phyloP scores from a whole-genome alignment of 371 early-diverging fungal species.

The Actinomortierella wolfii region DNA sequence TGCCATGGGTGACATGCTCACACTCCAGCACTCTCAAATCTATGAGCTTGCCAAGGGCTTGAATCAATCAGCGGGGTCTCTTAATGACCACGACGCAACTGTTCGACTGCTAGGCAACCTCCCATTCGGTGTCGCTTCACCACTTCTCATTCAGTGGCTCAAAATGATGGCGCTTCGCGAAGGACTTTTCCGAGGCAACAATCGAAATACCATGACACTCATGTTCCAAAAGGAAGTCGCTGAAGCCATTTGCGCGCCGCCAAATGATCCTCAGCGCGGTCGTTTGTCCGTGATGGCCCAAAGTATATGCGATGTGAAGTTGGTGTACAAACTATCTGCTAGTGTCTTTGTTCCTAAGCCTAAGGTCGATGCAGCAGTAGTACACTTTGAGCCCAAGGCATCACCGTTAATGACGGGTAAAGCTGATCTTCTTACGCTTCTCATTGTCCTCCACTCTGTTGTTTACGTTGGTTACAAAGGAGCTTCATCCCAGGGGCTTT shows the following conservation, averaged over 20 bases:
- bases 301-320: conserved; percentile 67
- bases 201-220: conserved; percentile 69
- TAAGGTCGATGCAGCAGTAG: conserved; percentile 77
- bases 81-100: conserved; percentile 11
- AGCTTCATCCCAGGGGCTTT: conserved; percentile 3
- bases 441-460: conserved; percentile 8
- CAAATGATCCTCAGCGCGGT: conserved; percentile 61
- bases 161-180: conserved; percentile 55
- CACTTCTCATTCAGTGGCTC: conserved; percentile 77
- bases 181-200: conserved; percentile 64
- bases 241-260: conserved; percentile 65
- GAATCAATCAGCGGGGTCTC: neutral
- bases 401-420: conserved; percentile 49
- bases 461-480: conserved; percentile 6
- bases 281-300: conserved; percentile 79
- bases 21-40: conserved; percentile 57
- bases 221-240: conserved; percentile 92
- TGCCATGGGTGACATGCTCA: conserved; percentile 74
- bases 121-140: conserved; percentile 81
- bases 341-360: conserved; percentile 77
- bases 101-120: conserved; percentile 78
- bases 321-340: conserved; percentile 66
- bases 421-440: neutral
- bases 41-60: conserved; percentile 8
- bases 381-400: conserved; percentile 63